Evolutionary conservation across 2,329 filamentous ascomycete genomes (phyloP).

Genomic region (Hypoxylon sp.): DNA sequence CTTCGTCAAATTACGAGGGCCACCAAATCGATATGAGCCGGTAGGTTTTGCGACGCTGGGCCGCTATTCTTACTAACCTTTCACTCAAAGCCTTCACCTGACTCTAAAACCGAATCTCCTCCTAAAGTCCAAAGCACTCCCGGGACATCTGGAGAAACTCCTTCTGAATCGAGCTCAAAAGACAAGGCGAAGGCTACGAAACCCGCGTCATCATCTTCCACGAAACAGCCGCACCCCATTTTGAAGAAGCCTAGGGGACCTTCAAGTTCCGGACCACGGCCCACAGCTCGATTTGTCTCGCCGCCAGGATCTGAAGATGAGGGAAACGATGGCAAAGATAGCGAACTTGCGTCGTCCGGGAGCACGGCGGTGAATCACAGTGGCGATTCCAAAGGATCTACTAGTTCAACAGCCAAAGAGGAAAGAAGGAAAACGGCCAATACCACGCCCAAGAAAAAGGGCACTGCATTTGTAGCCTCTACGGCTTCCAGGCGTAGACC

Average conservation of each 20-base stretch:
- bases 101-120: constrained; percentile 40
- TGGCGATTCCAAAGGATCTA: constrained; percentile 46
- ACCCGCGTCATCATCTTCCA: constrained; percentile 58
- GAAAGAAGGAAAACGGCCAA: constrained; percentile 46
- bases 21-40: constrained; percentile 68
- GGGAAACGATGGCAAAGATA: constrained; percentile 52
- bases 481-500: constrained; percentile 63
- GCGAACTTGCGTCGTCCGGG: constrained; percentile 59
- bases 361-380: constrained; percentile 56
- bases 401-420: constrained; percentile 46
- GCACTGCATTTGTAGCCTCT: constrained; percentile 60
- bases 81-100: constrained; percentile 47
- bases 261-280: constrained; percentile 67
- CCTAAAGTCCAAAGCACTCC: constrained; percentile 29
- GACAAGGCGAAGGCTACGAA: constrained; percentile 47
- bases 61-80: constrained; percentile 37
- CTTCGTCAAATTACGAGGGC: constrained; percentile 68
- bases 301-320: constrained; percentile 66
- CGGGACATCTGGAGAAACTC: constrained; percentile 24
- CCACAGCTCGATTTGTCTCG: constrained; percentile 73
- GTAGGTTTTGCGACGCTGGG: constrained; percentile 56
- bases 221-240: constrained; percentile 69
- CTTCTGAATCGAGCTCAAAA: constrained; percentile 46
- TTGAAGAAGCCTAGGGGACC: constrained; percentile 71
- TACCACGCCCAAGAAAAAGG: constrained; percentile 54